Base-by-base conservation (phyloP, 768 basidiomycete species). In the Collybia mongolica region DNA sequence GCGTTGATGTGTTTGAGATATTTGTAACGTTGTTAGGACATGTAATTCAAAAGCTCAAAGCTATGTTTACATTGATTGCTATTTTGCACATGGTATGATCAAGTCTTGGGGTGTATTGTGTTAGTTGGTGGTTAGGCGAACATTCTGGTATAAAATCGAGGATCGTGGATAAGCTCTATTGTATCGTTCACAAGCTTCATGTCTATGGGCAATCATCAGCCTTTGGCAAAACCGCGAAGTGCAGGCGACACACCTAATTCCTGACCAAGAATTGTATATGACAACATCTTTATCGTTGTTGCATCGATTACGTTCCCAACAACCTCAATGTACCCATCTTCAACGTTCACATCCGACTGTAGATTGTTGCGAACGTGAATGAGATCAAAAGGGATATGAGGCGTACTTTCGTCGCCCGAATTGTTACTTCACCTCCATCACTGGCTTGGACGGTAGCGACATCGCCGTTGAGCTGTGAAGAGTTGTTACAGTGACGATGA, bases 361-460 rank as follows among this genome's bases (percentile, higher is more conserved):
- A 49, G 23, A 24, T 44, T 44, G 37, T 15, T 41, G 47, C 15
- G 17, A 12, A 18, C 40, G 7, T 8, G 37, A 43, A 39, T 40
- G 29, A 29, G 12, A 39, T 19, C 20, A 41, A 14, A 46, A 57
- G 32, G 42, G 51, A n/a, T 19, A 26, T 29, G 35, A 52, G 23
- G 48, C 69, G 58, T 42, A 83, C 84, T 49, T 63, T 54, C 3
- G 56, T 53, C n/a, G 80, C 57, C 12, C 60, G 59, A 17, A 86
- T 65, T 19, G 66, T 68, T 6, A 87, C 81, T 60, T 90, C 71
- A 0, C 80, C 83, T 1, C 82, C 85, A 58, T 92, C 90, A 39
- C 76, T 74, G 0, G 88, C 79, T 52, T 84, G 75, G 11, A 91
- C 84, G 2, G 80, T 74, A 11, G 81, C 76, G 2, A 64, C 63